Percentiles rank a stretch among this genome's conserved stretches.
Conservation (phyloP, 2,329 filamentous ascomycete species). For the Camillea tinctor region DNA sequence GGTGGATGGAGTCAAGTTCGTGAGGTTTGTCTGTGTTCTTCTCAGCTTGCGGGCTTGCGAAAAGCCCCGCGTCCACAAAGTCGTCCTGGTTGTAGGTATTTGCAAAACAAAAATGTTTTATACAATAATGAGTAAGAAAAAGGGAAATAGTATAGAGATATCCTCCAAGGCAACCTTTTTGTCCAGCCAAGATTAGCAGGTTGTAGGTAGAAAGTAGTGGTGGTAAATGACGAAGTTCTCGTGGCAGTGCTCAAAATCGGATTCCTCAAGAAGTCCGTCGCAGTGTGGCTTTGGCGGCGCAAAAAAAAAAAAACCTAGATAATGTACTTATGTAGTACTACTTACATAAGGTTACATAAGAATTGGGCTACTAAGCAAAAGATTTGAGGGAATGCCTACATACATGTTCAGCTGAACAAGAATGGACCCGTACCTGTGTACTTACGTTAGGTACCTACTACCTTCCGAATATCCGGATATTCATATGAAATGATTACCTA, state of each 20-base stretch:
- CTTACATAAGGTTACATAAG: neutral
- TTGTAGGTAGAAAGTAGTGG: too few relatives aligned
- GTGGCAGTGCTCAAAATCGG: constrained; percentile 21
- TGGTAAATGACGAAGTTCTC: constrained; percentile 12
- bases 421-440: too few relatives aligned
- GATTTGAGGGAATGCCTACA: neutral
- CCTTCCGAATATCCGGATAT: too few relatives aligned
- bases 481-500: too few relatives aligned
- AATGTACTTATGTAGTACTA: neutral
- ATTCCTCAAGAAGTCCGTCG: constrained; percentile 6
- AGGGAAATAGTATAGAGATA: neutral
- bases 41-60: neutral
- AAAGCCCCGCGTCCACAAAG: neutral
- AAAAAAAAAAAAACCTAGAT: too few relatives aligned
- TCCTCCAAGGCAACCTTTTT: neutral
- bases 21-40: neutral
- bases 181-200: neutral
- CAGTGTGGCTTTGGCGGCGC: constrained; percentile 12
- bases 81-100: neutral
- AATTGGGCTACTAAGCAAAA: neutral
- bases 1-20: too few relatives aligned
- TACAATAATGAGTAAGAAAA: neutral
- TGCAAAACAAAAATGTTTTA: neutral
- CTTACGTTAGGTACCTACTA: too few relatives aligned
- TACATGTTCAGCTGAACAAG: too few relatives aligned